These are phyloP conservation scores for Daldinia vernicosa DNA, from an alignment of 495 filamentous ascomycete genomes.

Conservation along the genomic window DNA sequence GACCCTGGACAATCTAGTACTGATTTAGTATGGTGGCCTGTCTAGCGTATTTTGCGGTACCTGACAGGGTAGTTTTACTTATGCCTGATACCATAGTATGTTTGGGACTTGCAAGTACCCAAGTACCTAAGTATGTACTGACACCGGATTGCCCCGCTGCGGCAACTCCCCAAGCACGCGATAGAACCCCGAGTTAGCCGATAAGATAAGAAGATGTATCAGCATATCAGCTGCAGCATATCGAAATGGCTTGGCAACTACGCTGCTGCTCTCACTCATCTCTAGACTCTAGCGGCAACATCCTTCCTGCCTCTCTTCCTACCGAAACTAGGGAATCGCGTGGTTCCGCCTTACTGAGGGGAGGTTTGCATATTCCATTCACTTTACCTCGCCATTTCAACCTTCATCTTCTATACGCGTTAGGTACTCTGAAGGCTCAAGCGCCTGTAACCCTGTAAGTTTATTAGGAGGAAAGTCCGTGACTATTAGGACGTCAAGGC, in stretches of 20 bases:
- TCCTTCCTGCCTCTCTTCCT: constrained; percentile 16
- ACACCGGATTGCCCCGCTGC: not conserved
- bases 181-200: constrained; percentile 24
- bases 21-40: too few relatives aligned
- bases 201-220: constrained; percentile 35
- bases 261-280: constrained; percentile 25
- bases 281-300: constrained; percentile 13
- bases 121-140: not conserved
- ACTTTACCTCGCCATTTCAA: constrained; percentile 3
- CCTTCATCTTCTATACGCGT: not conserved
- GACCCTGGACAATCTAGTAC: too few relatives aligned
- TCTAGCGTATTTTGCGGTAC: too few relatives aligned
- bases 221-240: not conserved
- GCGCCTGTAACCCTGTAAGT: not conserved
- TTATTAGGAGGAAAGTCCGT: not conserved
- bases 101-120: not conserved
- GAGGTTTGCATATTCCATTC: not conserved
- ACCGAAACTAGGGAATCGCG: constrained; percentile 30
- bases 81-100: too few relatives aligned
- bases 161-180: constrained; percentile 6
- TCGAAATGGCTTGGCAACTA: constrained; percentile 25
- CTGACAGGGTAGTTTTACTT: too few relatives aligned
- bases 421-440: constrained; percentile 7
- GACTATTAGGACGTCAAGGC: not conserved
- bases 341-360: constrained; percentile 4